Evolutionary conservation across 345 rosid genomes (phyloP).

Genomic region (Populus euphratica): DNA sequence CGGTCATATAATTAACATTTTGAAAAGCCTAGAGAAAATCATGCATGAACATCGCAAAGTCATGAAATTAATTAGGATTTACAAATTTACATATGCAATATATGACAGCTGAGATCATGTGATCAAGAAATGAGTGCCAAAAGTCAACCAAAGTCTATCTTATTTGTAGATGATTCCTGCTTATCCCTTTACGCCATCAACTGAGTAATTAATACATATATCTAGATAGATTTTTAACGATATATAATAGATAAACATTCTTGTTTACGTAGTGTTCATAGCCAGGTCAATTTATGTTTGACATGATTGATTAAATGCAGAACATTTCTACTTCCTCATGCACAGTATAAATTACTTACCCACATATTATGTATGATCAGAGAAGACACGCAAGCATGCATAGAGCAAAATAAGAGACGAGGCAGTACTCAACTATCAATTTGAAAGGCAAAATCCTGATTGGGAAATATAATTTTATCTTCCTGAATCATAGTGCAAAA

Average conservation of each 20-base stretch:
- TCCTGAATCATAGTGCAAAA: too few species aligned
- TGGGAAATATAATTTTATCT: too few species aligned
- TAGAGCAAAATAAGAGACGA: too few species aligned
- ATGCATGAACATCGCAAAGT: constrained; percentile 28
- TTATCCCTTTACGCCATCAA: not conserved
- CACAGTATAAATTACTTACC: too few species aligned
- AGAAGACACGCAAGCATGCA: too few species aligned
- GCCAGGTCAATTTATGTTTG: too few species aligned
- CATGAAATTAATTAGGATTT: not conserved
- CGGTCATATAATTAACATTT: not conserved
- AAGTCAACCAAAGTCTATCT: not conserved
- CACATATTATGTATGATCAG: too few species aligned
- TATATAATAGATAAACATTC: too few species aligned
- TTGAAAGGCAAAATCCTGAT: too few species aligned
- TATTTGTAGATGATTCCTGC: constrained; percentile 3
- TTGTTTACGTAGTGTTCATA: not conserved
- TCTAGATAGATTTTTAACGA: not conserved
- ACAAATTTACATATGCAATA: not conserved
- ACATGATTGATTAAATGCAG: too few species aligned
- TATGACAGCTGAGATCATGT: constrained; percentile 36
- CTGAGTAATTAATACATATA: not conserved
- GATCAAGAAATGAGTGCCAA: constrained; percentile 3
- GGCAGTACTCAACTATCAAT: too few species aligned
- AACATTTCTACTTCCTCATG: too few species aligned
- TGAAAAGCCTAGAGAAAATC: constrained; percentile 12